Percentiles rank a stretch among this genome's conserved stretches.
Conservation (phyloP, 306 rosid species). For the Quillaja saponaria region DNA sequence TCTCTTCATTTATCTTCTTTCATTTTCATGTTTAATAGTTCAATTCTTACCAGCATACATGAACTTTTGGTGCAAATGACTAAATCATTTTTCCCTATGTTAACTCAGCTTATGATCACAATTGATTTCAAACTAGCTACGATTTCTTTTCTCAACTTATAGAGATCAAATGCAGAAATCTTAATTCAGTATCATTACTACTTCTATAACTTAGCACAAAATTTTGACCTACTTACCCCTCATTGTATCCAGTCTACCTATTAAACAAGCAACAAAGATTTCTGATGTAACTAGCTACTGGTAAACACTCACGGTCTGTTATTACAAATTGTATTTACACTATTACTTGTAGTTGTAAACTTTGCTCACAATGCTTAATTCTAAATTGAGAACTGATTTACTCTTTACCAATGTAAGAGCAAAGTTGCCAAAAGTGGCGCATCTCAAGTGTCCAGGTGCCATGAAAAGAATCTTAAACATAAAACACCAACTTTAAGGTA, state of each 20-base stretch:
- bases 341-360: too few relatives aligned
- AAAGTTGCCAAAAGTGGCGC: too few relatives aligned
- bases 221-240: constrained; percentile 18
- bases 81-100: background rate
- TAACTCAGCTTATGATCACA: background rate
- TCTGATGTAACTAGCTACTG: background rate
- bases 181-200: background rate
- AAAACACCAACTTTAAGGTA: background rate
- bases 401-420: too few relatives aligned
- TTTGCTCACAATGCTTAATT: constrained; percentile 18
- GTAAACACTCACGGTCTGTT: constrained; percentile 16
- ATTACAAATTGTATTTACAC: too few relatives aligned
- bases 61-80: constrained; percentile 14
- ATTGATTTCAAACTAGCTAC: too few relatives aligned
- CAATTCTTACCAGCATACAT: background rate
- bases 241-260: background rate
- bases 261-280: background rate
- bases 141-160: background rate
- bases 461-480: background rate
- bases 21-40: constrained; percentile 18
- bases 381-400: constrained; percentile 4
- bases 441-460: background rate
- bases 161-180: background rate
- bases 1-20: background rate
- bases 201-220: constrained; percentile 12